Conservation (phyloP, 768 basidiomycete species). For the Pleurotus citrinopileatus region DNA sequence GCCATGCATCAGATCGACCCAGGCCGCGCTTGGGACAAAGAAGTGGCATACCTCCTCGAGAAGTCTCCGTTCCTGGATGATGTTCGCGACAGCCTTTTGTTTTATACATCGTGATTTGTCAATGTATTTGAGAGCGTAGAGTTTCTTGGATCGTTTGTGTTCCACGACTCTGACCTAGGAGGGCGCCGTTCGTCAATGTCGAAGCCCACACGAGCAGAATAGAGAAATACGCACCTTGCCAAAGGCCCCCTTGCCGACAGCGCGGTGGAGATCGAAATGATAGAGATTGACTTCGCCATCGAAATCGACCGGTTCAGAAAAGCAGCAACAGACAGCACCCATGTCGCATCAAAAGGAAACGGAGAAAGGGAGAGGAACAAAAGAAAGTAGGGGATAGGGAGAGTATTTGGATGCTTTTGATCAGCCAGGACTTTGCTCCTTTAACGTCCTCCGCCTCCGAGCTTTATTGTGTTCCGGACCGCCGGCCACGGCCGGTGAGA, state of each 20-base stretch:
- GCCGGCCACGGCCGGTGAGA: slow-evolving; percentile 10
- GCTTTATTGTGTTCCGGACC: slow-evolving; percentile 11
- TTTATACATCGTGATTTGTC: slow-evolving; percentile 91
- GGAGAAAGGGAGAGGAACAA: slow-evolving; percentile 23
- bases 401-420: slow-evolving; percentile 2
- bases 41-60: slow-evolving; percentile 75
- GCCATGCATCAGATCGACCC: slow-evolving; percentile 2
- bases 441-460: slow-evolving; percentile 8
- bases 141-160: slow-evolving; percentile 88
- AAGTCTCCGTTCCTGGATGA: slow-evolving; percentile 89
- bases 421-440: slow-evolving; percentile 7
- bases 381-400: slow-evolving; percentile 1
- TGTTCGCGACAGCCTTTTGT: slow-evolving; percentile 89
- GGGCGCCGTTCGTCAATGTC: slow-evolving; percentile 11
- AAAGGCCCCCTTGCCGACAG: slow-evolving; percentile 96
- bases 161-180: slow-evolving; percentile 96
- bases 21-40: background rate
- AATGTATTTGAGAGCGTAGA: slow-evolving; percentile 97
- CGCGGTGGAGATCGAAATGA: slow-evolving; percentile 94
- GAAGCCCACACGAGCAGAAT: slow-evolving; percentile 8
- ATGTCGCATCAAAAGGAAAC: slow-evolving; percentile 42
- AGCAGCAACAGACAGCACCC: slow-evolving; percentile 52
- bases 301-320: slow-evolving; percentile 82
- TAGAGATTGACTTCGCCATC: slow-evolving; percentile 85
- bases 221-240: slow-evolving; percentile 77